Evolutionary conservation across 2,329 filamentous ascomycete species (phyloP).

Genomic region (Neofusicoccum laricinum): DNA sequence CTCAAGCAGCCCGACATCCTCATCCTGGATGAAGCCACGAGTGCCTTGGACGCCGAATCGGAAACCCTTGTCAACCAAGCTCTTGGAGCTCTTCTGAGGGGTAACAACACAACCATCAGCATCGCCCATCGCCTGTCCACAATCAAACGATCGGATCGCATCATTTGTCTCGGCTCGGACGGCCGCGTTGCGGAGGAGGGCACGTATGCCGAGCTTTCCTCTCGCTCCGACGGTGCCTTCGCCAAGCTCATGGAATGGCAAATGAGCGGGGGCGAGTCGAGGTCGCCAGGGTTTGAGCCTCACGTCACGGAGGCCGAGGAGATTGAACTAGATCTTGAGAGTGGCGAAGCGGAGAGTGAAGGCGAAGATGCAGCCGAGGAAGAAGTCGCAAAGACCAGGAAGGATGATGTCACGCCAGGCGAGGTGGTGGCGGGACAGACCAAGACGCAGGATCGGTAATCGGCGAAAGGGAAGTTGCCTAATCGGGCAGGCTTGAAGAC

Average conservation of each 20-base stretch:
- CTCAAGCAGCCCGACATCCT: conserved; percentile 96
- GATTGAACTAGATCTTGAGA: conserved; percentile 44
- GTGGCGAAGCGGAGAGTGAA: conserved; percentile 24
- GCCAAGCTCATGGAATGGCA: conserved; percentile 99
- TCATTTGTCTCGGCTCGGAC: conserved; percentile 85
- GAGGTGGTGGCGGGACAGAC: conserved; percentile 29
- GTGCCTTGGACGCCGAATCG: conserved; percentile 90
- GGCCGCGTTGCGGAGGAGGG: conserved; percentile 90
- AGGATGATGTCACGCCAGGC: conserved; percentile 25
- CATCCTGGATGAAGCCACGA: conserved; percentile 93
- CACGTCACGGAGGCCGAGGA: conserved; percentile 48
- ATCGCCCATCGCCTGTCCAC: conserved; percentile 95
- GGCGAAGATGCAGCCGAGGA: conserved; percentile 37
- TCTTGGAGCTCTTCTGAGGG: conserved; percentile 73
- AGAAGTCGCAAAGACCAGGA: conserved; percentile 24
- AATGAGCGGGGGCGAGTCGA: conserved; percentile 75
- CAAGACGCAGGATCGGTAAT: conserved; percentile 18
- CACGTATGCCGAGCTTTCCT: conserved; percentile 73
- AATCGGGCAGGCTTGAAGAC: not conserved
- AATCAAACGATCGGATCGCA: conserved; percentile 91
- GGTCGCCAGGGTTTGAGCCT: conserved; percentile 28
- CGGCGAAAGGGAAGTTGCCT: conserved; percentile 16
- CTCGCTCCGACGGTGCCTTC: conserved; percentile 76
- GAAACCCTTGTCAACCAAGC: conserved; percentile 96
- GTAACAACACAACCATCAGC: conserved; percentile 93